A percentile compares a stretch with the other conserved stretches of the same genome.
Conservation (phyloP, 164 flowering plant species). For the Buxus sempervirens region DNA sequence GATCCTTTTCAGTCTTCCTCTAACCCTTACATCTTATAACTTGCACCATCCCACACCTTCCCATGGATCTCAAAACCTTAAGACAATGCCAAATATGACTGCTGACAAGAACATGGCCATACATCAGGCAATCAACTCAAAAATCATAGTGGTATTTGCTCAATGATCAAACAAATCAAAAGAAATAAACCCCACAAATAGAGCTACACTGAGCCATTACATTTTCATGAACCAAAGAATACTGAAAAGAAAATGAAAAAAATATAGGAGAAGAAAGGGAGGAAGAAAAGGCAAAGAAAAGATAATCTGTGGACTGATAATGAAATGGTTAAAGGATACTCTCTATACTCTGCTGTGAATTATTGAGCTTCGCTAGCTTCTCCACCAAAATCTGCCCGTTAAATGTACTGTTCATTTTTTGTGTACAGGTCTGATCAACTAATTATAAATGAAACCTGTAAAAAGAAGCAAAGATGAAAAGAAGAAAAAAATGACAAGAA, state of each 20-base stretch:
- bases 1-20: too few species aligned
- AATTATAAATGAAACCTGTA: constrained; percentile 9
- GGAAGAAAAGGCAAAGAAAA: neutral
- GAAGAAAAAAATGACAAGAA: neutral
- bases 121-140: too few species aligned
- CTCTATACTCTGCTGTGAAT: constrained; percentile 85
- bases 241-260: neutral
- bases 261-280: neutral
- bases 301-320: neutral
- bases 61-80: too few species aligned
- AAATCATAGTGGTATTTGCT: too few species aligned
- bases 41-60: too few species aligned
- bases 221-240: too few species aligned
- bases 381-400: constrained; percentile 85
- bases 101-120: too few species aligned
- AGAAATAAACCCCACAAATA: too few species aligned
- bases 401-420: constrained; percentile 71
- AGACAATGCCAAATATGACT: too few species aligned
- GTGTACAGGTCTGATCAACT: constrained; percentile 12
- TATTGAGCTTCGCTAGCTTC: constrained; percentile 82
- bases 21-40: too few species aligned
- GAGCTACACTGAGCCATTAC: too few species aligned
- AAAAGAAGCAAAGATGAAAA: neutral
- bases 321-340: constrained; percentile 59
- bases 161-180: too few species aligned